A percentile compares a stretch with the other conserved stretches of the same genome.
phyloP scores from a whole-genome alignment of 2,329 filamentous ascomycete species.

The Chaetothyriales sp. region DNA sequence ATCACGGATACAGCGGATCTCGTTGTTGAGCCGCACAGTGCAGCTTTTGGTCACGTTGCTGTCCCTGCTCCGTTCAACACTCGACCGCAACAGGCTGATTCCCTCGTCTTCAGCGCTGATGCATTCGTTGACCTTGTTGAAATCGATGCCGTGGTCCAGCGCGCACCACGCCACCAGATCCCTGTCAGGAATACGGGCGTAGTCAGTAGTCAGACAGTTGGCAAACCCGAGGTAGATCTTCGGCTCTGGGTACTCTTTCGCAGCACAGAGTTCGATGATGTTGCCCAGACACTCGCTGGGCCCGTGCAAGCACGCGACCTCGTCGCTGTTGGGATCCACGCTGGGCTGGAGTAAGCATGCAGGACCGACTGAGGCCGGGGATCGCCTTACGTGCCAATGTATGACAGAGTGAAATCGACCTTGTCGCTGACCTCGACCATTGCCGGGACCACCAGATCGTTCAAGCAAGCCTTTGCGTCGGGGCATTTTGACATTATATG shows the following conservation, averaged over 20 bases:
- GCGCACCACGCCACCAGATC: slow-evolving; percentile 76
- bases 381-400: slow-evolving; percentile 59
- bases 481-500: slow-evolving; percentile 98
- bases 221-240: slow-evolving; percentile 86
- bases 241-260: slow-evolving; percentile 42
- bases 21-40: slow-evolving; percentile 63
- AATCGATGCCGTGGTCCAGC: slow-evolving; percentile 77
- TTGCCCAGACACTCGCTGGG: slow-evolving; percentile 85
- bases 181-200: slow-evolving; percentile 60
- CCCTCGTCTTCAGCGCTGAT: slow-evolving; percentile 47
- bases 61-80: slow-evolving; percentile 40
- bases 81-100: slow-evolving; percentile 30
- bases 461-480: slow-evolving; percentile 72
- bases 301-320: slow-evolving; percentile 78
- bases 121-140: slow-evolving; percentile 68
- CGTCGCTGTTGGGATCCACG: slow-evolving; percentile 58
- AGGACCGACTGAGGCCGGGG: slow-evolving; percentile 3
- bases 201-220: slow-evolving; percentile 73
- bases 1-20: slow-evolving; percentile 69
- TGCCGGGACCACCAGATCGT: slow-evolving; percentile 64
- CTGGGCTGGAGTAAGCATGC: slow-evolving; percentile 24
- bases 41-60: slow-evolving; percentile 59
- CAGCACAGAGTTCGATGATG: slow-evolving; percentile 85
- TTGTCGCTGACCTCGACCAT: slow-evolving; percentile 74
- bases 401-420: slow-evolving; percentile 82